Evolutionary conservation across 805 yeast species (phyloP).

Genomic region (Saturnispora kantuleensis): DNA sequence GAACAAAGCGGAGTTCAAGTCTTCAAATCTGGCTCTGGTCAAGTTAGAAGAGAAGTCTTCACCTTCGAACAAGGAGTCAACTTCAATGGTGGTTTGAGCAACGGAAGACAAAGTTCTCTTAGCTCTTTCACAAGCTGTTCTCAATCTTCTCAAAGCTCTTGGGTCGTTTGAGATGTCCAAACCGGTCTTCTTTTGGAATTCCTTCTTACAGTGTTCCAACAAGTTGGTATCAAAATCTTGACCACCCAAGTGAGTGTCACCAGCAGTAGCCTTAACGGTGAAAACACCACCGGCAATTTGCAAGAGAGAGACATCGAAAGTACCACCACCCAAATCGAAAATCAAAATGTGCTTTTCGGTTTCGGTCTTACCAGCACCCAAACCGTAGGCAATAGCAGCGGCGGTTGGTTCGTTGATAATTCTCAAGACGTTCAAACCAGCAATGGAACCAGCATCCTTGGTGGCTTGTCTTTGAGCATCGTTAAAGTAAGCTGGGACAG

Average conservation of each 20-base stretch:
- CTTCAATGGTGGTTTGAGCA: conserved; percentile 92
- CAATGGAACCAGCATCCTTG: conserved; percentile 74
- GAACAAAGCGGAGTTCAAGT: conserved; percentile 85
- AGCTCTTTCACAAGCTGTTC: conserved; percentile 99
- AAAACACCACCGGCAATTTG: conserved; percentile 93
- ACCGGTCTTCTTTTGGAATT: conserved; percentile 88
- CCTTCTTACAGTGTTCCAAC: conserved; percentile 84
- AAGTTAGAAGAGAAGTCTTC: conserved; percentile 88
- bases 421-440: conserved; percentile 70
- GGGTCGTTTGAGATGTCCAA: conserved; percentile 82
- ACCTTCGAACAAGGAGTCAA: conserved; percentile 92
- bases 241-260: conserved; percentile 99
- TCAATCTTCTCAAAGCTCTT: conserved; percentile 94
- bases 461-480: conserved; percentile 77
- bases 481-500: conserved; percentile 75
- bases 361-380: conserved; percentile 78
- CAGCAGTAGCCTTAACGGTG: conserved; percentile 96
- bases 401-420: conserved; percentile 84
- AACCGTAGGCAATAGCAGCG: conserved; percentile 98
- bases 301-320: conserved; percentile 91
- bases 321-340: conserved; percentile 98
- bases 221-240: conserved; percentile 97
- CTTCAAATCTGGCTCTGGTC: conserved; percentile 98
- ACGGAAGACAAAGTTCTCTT: conserved; percentile 97
- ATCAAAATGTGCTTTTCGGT: conserved; percentile 83